phyloP scores from a whole-genome alignment of 129 eudicot genomes.

The Chrysanthemum lavandulifolium region DNA sequence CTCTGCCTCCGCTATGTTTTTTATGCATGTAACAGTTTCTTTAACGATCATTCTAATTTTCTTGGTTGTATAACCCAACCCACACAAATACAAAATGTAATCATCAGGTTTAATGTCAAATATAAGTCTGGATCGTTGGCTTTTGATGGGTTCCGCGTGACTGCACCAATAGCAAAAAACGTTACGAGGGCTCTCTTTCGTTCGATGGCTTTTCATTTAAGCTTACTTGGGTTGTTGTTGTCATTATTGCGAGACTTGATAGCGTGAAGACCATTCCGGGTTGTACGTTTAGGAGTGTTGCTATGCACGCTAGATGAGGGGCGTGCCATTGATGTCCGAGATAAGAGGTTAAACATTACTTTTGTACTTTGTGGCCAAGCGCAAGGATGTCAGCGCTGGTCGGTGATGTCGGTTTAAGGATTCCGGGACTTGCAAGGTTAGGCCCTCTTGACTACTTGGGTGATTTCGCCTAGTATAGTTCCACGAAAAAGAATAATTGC shows the following conservation, averaged over 20 bases:
- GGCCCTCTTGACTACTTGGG: slow-evolving; percentile 10
- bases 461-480: neutral
- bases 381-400: neutral
- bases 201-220: neutral
- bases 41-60: too few species aligned
- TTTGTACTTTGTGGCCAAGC: neutral
- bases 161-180: neutral
- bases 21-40: too few species aligned
- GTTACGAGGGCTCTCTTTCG: neutral
- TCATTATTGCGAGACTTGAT: neutral
- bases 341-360: neutral
- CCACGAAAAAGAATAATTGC: neutral
- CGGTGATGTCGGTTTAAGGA: neutral
- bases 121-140: neutral
- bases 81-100: too few species aligned
- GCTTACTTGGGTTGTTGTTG: neutral
- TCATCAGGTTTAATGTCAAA: neutral
- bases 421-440: neutral
- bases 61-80: too few species aligned
- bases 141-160: too few species aligned
- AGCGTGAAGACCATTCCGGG: neutral
- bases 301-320: neutral
- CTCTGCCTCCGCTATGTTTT: too few species aligned
- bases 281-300: neutral
- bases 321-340: neutral